Evolutionary conservation across 768 basidiomycete species (phyloP).

Genomic region (Tephrocybe rancida): DNA sequence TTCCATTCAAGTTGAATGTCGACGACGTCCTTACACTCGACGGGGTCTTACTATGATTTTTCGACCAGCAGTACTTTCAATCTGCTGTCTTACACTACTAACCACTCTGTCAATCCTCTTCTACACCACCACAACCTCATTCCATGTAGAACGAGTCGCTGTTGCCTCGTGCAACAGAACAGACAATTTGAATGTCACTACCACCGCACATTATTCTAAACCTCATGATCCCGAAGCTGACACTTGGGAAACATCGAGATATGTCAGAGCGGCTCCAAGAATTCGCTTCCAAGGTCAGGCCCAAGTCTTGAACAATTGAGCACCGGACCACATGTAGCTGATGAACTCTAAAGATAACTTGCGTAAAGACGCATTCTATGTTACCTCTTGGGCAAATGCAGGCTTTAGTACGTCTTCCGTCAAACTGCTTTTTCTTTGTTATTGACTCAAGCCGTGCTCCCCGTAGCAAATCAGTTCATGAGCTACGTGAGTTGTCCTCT

Average conservation of each 20-base stretch:
- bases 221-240: background rate
- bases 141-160: background rate
- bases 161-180: background rate
- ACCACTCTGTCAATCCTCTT: conserved; percentile 4
- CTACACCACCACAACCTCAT: background rate
- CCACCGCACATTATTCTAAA: background rate
- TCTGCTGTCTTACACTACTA: conserved; percentile 2
- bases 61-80: background rate
- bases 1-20: background rate
- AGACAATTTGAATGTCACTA: background rate
- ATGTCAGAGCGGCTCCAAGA: conserved; percentile 11
- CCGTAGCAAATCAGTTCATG: conserved; percentile 38
- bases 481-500: conserved; percentile 26
- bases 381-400: conserved; percentile 57
- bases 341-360: conserved; percentile 39
- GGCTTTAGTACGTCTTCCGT: conserved; percentile 49
- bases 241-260: conserved; percentile 15
- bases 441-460: background rate
- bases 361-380: conserved; percentile 49
- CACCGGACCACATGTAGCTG: background rate
- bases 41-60: background rate
- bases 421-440: too few relatives aligned
- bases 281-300: conserved; percentile 15
- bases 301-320: background rate
- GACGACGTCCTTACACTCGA: background rate